Evolutionary conservation across 2,329 filamentous ascomycete species (phyloP).

Genomic region (Diaporthe aspalathi): DNA sequence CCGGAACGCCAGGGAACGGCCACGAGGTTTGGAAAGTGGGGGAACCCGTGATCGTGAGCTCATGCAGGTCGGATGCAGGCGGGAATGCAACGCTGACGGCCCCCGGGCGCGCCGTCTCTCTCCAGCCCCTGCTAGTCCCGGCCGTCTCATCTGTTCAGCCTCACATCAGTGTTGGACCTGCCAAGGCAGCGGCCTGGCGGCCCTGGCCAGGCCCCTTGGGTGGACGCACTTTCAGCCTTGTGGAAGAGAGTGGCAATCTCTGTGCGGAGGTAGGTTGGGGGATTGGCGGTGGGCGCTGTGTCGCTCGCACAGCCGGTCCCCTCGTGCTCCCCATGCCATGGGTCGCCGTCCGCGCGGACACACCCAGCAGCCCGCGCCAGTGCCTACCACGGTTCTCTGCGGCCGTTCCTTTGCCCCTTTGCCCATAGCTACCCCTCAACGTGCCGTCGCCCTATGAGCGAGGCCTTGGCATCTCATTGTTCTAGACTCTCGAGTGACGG

Average conservation of each 20-base stretch:
- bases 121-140: constrained; percentile 12
- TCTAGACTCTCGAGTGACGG: not conserved
- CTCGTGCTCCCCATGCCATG: not conserved
- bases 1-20: not conserved
- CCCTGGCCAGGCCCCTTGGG: not conserved
- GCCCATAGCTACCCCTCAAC: not conserved
- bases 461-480: not conserved
- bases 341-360: not conserved
- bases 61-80: constrained; percentile 13
- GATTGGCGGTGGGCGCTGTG: not conserved
- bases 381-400: constrained; percentile 3
- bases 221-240: constrained; percentile 17
- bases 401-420: not conserved
- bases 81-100: constrained; percentile 18
- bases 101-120: constrained; percentile 17
- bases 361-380: not conserved
- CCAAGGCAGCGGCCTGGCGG: not conserved
- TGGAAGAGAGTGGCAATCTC: constrained; percentile 18
- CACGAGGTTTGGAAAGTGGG: constrained; percentile 19
- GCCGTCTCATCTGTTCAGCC: constrained; percentile 16
- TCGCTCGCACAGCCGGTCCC: constrained; percentile 4
- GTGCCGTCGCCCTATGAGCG: not conserved
- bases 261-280: not conserved
- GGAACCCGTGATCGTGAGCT: constrained; percentile 32
- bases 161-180: constrained; percentile 11